phyloP scores from a whole-genome alignment of 148 eudicot genomes.

The Chenopodium album region DNA sequence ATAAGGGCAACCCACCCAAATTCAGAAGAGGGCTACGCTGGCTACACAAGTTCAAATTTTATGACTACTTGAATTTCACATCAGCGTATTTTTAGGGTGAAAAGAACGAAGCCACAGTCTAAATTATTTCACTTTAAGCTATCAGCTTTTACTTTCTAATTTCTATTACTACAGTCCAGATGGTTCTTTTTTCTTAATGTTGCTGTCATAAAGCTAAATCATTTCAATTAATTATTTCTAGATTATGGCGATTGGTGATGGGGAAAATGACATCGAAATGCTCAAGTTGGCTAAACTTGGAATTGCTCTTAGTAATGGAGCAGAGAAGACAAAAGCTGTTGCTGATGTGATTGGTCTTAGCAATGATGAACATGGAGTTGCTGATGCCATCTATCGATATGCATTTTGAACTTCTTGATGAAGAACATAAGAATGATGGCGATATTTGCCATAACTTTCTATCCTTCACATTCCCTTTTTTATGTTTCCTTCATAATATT shows the following conservation, averaged over 20 bases:
- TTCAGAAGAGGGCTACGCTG: too few relatives aligned
- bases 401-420: conserved; percentile 55
- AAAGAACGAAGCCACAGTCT: not conserved
- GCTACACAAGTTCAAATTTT: not conserved
- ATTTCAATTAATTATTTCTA: conserved; percentile 18
- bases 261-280: conserved; percentile 96
- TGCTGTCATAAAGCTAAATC: not conserved
- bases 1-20: not conserved
- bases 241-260: conserved; percentile 97
- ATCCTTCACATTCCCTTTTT: too few relatives aligned
- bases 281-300: conserved; percentile 79
- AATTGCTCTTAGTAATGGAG: conserved; percentile 86
- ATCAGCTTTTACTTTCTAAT: not conserved
- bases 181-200: not conserved
- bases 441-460: not conserved
- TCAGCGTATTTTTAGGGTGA: not conserved
- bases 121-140: not conserved
- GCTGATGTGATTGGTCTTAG: conserved; percentile 69
- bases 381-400: conserved; percentile 89
- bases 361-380: conserved; percentile 95
- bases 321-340: conserved; percentile 77
- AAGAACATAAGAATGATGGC: not conserved
- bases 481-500: not conserved
- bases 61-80: not conserved
- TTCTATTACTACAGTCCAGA: too few relatives aligned